phyloP scores from a whole-genome alignment of 2,329 filamentous ascomycete species.

The Stagonosporopsis rhizophila region DNA sequence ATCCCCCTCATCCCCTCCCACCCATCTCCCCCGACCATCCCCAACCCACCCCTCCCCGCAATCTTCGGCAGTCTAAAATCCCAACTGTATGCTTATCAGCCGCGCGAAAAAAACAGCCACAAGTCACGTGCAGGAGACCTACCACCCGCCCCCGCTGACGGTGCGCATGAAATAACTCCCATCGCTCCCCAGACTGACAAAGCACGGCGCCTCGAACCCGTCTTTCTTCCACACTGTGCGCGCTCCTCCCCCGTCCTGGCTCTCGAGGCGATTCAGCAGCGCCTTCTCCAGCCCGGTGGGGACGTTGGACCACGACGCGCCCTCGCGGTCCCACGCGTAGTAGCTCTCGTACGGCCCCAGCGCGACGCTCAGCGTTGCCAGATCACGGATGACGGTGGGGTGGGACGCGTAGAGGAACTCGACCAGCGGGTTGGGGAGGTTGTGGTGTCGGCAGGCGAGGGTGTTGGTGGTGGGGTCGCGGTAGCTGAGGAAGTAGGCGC shows the following conservation, averaged over 20 bases:
- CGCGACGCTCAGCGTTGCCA: constrained; percentile 35
- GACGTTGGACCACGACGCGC: constrained; percentile 39
- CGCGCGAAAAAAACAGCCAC: too few relatives aligned
- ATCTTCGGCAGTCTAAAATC: constrained; percentile 30
- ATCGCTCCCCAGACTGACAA: constrained; percentile 40
- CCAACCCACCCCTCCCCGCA: constrained; percentile 21
- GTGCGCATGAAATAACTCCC: constrained; percentile 44
- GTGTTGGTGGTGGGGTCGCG: constrained; percentile 27
- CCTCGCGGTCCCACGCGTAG: constrained; percentile 39
- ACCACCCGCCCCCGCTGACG: constrained; percentile 35
- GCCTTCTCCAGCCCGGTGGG: constrained; percentile 39
- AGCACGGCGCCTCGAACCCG: constrained; percentile 37
- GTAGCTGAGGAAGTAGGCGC: constrained; percentile 39
- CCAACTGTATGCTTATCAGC: constrained; percentile 23
- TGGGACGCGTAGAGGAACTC: constrained; percentile 39
- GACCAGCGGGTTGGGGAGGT: constrained; percentile 42
- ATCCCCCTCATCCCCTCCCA: constrained; percentile 37
- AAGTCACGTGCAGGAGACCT: too few relatives aligned
- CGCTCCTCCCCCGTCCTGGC: constrained; percentile 27
- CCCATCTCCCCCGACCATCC: constrained; percentile 22
- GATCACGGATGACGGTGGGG: constrained; percentile 35
- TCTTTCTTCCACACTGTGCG: constrained; percentile 37
- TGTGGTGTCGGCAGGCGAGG: constrained; percentile 35
- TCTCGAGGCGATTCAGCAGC: constrained; percentile 29
- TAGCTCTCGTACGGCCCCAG: constrained; percentile 41